Conservation (phyloP, 2,329 filamentous ascomycete species). For the Exophiala sp. region DNA sequence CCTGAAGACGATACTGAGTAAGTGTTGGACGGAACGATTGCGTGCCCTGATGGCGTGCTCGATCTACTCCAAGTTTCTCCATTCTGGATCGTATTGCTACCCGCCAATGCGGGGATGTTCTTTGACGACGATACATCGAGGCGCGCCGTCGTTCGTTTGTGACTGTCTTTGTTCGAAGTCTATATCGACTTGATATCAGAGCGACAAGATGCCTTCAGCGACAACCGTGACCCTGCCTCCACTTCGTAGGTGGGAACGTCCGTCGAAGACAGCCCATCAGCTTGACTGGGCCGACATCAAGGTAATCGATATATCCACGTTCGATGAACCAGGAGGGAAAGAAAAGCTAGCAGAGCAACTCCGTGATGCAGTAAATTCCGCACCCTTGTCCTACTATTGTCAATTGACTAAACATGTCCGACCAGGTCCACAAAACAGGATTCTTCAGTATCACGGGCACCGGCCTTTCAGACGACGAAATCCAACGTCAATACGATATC, state of each 20-base stretch:
- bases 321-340: constrained; percentile 52
- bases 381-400: neutral
- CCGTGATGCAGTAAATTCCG: constrained; percentile 39
- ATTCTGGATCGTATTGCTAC: too few species aligned
- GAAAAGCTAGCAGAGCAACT: constrained; percentile 52
- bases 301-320: constrained; percentile 46
- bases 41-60: too few species aligned
- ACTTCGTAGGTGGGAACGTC: neutral
- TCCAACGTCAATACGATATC: constrained; percentile 59
- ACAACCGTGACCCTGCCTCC: neutral
- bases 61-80: too few species aligned
- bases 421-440: constrained; percentile 10
- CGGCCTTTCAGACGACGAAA: constrained; percentile 55
- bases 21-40: too few species aligned
- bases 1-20: too few species aligned
- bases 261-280: neutral
- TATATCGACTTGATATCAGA: too few species aligned
- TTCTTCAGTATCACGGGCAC: constrained; percentile 63
- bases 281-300: constrained; percentile 20
- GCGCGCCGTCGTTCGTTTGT: too few species aligned
- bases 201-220: neutral
- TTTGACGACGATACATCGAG: too few species aligned
- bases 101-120: too few species aligned
- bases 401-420: neutral
- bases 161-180: too few species aligned